Base-by-base conservation (phyloP, 305 asterid genomes). In the Fraxinus greggii region DNA sequence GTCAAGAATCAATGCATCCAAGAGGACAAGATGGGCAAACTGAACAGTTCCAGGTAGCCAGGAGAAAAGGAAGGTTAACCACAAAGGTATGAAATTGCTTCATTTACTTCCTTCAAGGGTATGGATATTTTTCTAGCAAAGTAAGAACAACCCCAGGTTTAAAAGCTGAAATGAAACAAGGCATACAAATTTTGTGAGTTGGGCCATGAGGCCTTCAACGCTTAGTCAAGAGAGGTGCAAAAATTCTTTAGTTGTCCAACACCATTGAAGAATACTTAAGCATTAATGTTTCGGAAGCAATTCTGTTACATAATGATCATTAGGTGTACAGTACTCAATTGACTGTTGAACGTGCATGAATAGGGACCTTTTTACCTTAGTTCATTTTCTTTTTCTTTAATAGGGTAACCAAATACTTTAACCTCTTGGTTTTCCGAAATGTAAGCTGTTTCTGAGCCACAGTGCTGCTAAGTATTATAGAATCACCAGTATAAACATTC, bases 81-180 rank as follows among this genome's bases (percentile, higher is more conserved):
- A 65, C 88, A 40, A 88, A 89, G 94, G 97, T 90, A 82, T 70
- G 54, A 78, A 21, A 56, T 78, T 59, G 29, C 31, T 29, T 9
- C 72, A 48, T 84, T 65, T 78, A 61, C 70, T 29, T 82, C 72
- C 72, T 63, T 63, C 32, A 63, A 24, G 72, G 32, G 70, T 23
- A 61, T 61, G 31, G 70, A 6, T 76, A 59, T 63, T 1, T 75
- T 59, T 70, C 65, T 80, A 78, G 73, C 48, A 56, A 77, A 75
- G 32, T 59, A 59, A 35, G 48, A 1, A 13, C 54, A 23, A 65
- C 54, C 28, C 5, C 36, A 69, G 36, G 70, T 78, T 80, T 23
- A 38, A 74, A 76, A 59, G 73, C 70, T 24, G 72, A 23, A 63
- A 63, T 83, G 72, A 74, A 32, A 78, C 29, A 78, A 63, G 80